Evolutionary conservation across 2,329 filamentous ascomycete species (phyloP).

Genomic region (Aspergillus jensenii): DNA sequence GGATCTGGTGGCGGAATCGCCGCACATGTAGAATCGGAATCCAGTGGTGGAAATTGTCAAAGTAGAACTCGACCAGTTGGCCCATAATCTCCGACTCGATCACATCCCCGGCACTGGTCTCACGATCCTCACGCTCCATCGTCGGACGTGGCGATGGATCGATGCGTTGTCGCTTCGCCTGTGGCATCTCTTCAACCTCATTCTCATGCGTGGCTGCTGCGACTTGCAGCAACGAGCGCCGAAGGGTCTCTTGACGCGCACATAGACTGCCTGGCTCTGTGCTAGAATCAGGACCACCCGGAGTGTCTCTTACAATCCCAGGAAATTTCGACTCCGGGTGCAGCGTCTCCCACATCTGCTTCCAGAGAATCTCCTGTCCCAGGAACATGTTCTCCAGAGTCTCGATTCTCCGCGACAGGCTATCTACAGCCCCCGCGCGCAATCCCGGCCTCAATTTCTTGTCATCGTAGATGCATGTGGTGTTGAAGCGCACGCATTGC

Average conservation of each 20-base stretch:
- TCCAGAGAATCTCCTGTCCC: constrained; percentile 21
- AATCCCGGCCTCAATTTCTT: constrained; percentile 30
- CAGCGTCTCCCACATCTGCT: constrained; percentile 18
- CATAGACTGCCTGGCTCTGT: neutral
- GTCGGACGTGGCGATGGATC: neutral
- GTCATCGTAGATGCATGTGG: constrained; percentile 36
- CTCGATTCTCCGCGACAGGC: constrained; percentile 31
- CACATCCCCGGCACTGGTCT: neutral
- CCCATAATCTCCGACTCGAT: constrained; percentile 21
- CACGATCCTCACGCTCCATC: neutral
- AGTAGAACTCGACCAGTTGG: constrained; percentile 31
- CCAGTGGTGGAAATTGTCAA: constrained; percentile 31
- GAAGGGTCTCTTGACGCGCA: constrained; percentile 10
- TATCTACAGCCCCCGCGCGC: constrained; percentile 33
- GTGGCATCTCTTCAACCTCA: neutral
- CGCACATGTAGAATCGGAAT: constrained; percentile 3
- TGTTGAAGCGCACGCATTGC: constrained; percentile 37
- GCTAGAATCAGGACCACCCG: neutral
- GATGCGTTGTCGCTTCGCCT: neutral
- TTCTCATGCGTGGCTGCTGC: neutral
- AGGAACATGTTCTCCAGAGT: constrained; percentile 24
- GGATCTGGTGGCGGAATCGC: no score
- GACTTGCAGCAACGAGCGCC: neutral
- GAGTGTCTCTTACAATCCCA: neutral
- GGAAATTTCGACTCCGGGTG: neutral